Conservation (phyloP, 148 eudicot species). For the Vaccinium vitisidaea region DNA sequence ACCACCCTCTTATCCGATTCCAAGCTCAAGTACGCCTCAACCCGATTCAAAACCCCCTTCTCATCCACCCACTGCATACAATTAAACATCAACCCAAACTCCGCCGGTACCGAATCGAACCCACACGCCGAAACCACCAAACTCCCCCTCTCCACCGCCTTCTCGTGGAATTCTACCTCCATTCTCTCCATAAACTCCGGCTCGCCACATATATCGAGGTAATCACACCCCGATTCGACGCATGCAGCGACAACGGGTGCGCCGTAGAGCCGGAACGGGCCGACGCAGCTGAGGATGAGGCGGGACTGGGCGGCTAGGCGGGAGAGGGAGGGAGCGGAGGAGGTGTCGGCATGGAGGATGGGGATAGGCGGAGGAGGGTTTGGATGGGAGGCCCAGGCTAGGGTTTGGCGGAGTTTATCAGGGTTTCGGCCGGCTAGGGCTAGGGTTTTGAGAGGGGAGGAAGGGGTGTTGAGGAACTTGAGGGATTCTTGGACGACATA, state of each 20-base stretch:
- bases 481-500: conserved; percentile 78
- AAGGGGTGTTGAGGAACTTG: conserved; percentile 52
- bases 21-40: conserved; percentile 72
- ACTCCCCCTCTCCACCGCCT: conserved; percentile 52
- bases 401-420: conserved; percentile 38
- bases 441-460: conserved; percentile 54
- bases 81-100: conserved; percentile 63
- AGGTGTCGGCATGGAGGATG: conserved; percentile 53
- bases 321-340: conserved; percentile 45
- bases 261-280: conserved; percentile 72
- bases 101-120: conserved; percentile 90
- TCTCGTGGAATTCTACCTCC: conserved; percentile 50
- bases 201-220: conserved; percentile 79
- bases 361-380: conserved; percentile 46
- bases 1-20: conserved; percentile 70
- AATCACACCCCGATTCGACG: conserved; percentile 60
- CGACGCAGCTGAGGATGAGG: conserved; percentile 76
- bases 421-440: conserved; percentile 81
- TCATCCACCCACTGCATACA: conserved; percentile 50
- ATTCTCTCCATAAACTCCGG: conserved; percentile 88
- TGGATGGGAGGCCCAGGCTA: conserved; percentile 62
- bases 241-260: conserved; percentile 66
- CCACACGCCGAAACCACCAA: conserved; percentile 85
- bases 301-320: conserved; percentile 40
- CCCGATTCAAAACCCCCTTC: conserved; percentile 32